Evolutionary conservation across 768 basidiomycete species (phyloP), one percentile per base, ranked within the genome.

Genomic region (Dioszegia hungarica): DNA sequence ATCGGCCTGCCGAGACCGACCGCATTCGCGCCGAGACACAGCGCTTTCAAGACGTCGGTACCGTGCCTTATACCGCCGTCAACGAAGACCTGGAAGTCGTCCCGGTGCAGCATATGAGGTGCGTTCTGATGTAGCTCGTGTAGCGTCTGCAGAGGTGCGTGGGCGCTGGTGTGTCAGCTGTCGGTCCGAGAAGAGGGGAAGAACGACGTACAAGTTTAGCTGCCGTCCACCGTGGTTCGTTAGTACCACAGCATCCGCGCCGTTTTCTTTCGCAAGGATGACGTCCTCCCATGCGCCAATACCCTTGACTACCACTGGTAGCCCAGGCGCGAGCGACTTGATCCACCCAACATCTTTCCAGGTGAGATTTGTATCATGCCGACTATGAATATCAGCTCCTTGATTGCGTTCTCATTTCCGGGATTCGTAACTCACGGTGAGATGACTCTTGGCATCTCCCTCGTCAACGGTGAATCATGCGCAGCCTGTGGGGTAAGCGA

Each of bases 1-100:
- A 92, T 89, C 14, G 87, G 81, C 14, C 92, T 80, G 1, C 92
- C 92, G 29, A 95, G 77, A 3, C 92, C 91, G 17, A 92, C 89
- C 8, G 86, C 89, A 60, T 77, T 85, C 2, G 92, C 92, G 10
- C 92, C 92, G 2, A 81, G 64, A 12, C 77, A 78, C 0, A 80
- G 63, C 12, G 79, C 77, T 51, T 79, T 80, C 19, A 81, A 57
- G 17, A 80, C 73, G 54, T 81, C 80, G 81, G 79, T 80, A 0
- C 81, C 81, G 8, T 79, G 63, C 22, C 79, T 64, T 36, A 81
- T 77, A 3, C 81, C 81, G 1, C 81, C 81, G 54, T 81, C 81
- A 22, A 78, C 73, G 52, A 75, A 81, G 12, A 82, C 73, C 61
- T 81, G 79, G 36, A 66, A 66, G n/a, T 57, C 36, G 63, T 75